phyloP scores from a whole-genome alignment of 768 basidiomycete species.

The Pseudohyphozyma bogoriensis region DNA sequence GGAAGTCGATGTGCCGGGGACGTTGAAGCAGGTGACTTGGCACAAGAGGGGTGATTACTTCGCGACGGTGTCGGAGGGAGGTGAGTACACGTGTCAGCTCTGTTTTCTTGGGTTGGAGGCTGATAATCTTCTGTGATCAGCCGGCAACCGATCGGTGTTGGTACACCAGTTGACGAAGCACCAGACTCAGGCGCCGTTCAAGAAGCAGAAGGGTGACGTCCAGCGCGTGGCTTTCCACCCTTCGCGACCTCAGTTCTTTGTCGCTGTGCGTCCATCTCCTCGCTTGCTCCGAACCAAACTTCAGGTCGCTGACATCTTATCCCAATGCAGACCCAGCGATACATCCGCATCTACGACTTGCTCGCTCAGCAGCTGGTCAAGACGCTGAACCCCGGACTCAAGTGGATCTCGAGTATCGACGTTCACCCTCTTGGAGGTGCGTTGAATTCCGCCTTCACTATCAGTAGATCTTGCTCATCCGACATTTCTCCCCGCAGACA shows the following conservation, averaged over 20 bases:
- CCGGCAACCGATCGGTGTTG: constrained; percentile 74
- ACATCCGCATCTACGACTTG: constrained; percentile 88
- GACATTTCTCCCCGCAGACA: constrained; percentile 53
- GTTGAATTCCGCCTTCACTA: not conserved
- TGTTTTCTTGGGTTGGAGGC: not conserved
- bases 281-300: not conserved
- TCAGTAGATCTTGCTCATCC: not conserved
- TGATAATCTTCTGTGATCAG: constrained; percentile 31
- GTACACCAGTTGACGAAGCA: constrained; percentile 90
- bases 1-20: constrained; percentile 41
- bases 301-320: constrained; percentile 1
- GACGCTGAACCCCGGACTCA: constrained; percentile 87
- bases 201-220: constrained; percentile 79
- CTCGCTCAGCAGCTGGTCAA: constrained; percentile 85
- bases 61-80: constrained; percentile 60
- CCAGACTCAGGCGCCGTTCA: constrained; percentile 96
- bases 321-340: constrained; percentile 81
- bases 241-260: constrained; percentile 87
- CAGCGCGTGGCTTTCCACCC: constrained; percentile 94
- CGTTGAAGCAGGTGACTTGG: constrained; percentile 74
- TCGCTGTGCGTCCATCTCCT: constrained; percentile 59
- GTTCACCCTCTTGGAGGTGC: constrained; percentile 57
- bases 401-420: constrained; percentile 96
- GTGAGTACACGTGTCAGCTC: constrained; percentile 42
- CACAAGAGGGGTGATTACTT: constrained; percentile 92